Percentiles rank a stretch among this genome's conserved stretches.
These are phyloP conservation scores for Pythium insidiosum DNA, from an alignment of 352 stramenopile genomes.

Conservation along the genomic window DNA sequence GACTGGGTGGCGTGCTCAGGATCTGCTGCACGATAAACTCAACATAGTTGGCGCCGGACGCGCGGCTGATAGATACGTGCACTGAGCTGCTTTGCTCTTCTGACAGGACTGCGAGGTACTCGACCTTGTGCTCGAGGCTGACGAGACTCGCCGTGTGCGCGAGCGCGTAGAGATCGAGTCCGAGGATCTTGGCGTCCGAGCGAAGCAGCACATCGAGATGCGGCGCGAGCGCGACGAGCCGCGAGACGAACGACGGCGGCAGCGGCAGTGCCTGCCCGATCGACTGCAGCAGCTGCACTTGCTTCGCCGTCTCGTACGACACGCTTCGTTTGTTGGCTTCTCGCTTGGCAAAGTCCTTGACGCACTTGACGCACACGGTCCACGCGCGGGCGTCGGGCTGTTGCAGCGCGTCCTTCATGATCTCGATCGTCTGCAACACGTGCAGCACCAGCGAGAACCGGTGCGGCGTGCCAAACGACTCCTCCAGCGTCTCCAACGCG, in stretches of 20 bases:
- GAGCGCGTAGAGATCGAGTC: conserved; percentile 56
- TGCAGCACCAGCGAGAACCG: conserved; percentile 63
- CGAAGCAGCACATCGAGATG: conserved; percentile 53
- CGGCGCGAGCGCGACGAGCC: conserved; percentile 29
- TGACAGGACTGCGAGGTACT: conserved; percentile 53
- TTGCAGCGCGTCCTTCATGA: conserved; percentile 33
- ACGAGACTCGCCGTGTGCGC: conserved; percentile 32
- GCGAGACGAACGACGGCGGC: conserved; percentile 22
- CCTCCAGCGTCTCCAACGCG: conserved; percentile 32
- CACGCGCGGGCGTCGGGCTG: conserved; percentile 24
- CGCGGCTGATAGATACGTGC: conserved; percentile 48
- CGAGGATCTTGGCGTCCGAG: conserved; percentile 65
- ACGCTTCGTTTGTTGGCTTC: conserved; percentile 40
- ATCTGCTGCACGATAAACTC: conserved; percentile 71
- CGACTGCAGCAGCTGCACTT: conserved; percentile 38
- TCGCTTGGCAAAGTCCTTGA: conserved; percentile 43
- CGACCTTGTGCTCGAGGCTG: conserved; percentile 67
- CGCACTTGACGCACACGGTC: conserved; percentile 24
- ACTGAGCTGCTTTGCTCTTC: conserved; percentile 48
- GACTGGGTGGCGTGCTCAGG: conserved; percentile 28
- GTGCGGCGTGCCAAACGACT: conserved; percentile 39
- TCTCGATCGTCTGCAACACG: conserved; percentile 51
- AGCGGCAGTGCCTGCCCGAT: conserved; percentile 36
- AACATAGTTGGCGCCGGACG: conserved; percentile 49
- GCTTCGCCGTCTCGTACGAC: conserved; percentile 25